Evolutionary conservation across 1,284 basidiomycete genomes (phyloP).

Genomic region (Rhodofomes roseus): DNA sequence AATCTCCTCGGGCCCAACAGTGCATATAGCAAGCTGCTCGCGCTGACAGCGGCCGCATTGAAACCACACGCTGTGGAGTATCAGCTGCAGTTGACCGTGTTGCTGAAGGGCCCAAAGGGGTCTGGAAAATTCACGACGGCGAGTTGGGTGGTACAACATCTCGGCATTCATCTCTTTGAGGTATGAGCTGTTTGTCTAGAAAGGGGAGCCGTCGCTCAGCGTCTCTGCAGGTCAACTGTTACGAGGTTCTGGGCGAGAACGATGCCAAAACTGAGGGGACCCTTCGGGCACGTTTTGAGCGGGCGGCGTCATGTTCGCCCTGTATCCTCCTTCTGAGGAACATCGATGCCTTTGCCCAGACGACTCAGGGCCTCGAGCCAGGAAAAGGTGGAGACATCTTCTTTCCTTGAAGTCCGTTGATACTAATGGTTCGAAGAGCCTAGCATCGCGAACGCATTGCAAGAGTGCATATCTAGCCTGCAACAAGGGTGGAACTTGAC

Average conservation of each 20-base stretch:
- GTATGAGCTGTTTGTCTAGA: no score
- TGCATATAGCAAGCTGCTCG: slow-evolving; percentile 39
- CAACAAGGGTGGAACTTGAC: slow-evolving; percentile 53
- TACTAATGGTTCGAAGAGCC: slow-evolving; percentile 44
- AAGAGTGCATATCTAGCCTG: slow-evolving; percentile 62
- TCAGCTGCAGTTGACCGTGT: slow-evolving; percentile 58
- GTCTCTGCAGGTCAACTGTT: slow-evolving; percentile 75
- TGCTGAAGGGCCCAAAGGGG: slow-evolving; percentile 75
- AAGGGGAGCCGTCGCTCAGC: no score
- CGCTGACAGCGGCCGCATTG: slow-evolving; percentile 53
- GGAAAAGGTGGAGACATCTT: slow-evolving; percentile 53
- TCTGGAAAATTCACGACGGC: slow-evolving; percentile 69
- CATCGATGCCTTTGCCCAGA: slow-evolving; percentile 79
- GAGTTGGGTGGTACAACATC: slow-evolving; percentile 52
- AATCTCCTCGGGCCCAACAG: slow-evolving; percentile 29
- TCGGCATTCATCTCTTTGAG: slow-evolving; percentile 82
- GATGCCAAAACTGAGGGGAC: slow-evolving; percentile 77
- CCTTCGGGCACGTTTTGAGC: slow-evolving; percentile 76
- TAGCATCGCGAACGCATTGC: slow-evolving; percentile 55
- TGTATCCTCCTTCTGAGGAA: slow-evolving; percentile 84
- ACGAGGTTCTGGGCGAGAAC: slow-evolving; percentile 79
- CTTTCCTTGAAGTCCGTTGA: neutral
- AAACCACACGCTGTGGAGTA: slow-evolving; percentile 54
- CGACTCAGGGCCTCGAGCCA: slow-evolving; percentile 62
- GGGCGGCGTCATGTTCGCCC: slow-evolving; percentile 79